A percentile compares a stretch with the other conserved stretches of the same genome.
These are phyloP conservation scores for Botrytis medusae DNA, from an alignment of 2,329 filamentous ascomycete species.

Conservation along the genomic window DNA sequence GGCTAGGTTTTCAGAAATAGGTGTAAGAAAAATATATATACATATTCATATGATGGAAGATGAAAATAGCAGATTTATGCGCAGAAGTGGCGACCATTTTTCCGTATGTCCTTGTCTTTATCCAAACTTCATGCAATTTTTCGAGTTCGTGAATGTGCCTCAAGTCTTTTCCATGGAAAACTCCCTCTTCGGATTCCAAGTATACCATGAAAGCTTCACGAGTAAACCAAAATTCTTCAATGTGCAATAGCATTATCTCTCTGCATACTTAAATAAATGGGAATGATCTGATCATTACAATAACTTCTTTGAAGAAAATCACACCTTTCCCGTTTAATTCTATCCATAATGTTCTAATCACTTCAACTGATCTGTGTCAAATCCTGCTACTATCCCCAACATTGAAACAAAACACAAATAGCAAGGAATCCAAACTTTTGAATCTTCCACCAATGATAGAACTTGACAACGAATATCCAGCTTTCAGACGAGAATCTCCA, in stretches of 20 bases:
- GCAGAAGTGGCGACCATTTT: not conserved
- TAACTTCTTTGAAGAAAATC: not conserved
- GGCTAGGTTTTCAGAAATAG: not conserved
- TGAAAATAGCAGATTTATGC: not conserved
- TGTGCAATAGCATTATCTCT: not conserved
- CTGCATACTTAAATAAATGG: not conserved
- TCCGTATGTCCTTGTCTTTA: not conserved
- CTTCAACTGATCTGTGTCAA: not conserved
- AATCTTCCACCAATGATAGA: not conserved
- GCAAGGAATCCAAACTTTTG: not conserved
- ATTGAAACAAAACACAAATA: not conserved
- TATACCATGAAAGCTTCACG: not conserved
- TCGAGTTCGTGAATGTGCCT: not conserved
- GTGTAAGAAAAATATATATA: not conserved
- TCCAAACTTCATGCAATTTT: not conserved
- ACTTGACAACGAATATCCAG: not conserved
- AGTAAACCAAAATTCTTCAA: not conserved
- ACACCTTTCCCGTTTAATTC: not conserved
- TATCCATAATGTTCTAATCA: not conserved
- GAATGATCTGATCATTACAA: not conserved
- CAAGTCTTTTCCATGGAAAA: not conserved
- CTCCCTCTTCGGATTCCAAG: not conserved
- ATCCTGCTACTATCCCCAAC: not conserved
- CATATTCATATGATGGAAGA: not conserved
- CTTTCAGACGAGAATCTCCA: not conserved